These are phyloP conservation scores for Fagopyrum homotropicum DNA, from an alignment of 148 eudicot species.

Conservation along the genomic window DNA sequence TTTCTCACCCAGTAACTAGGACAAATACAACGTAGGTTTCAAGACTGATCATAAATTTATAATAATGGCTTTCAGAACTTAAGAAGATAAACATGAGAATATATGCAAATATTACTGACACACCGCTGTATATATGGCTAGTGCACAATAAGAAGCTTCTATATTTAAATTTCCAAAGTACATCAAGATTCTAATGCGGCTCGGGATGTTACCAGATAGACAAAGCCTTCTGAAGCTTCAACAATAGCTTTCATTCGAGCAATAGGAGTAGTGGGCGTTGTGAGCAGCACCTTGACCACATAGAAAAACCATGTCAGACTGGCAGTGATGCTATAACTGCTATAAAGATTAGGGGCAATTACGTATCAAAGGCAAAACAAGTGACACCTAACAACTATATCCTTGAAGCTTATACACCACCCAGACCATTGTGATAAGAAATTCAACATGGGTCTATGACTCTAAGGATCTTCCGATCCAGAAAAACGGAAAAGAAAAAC, in stretches of 20 bases:
- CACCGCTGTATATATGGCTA: neutral
- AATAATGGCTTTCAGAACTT: neutral
- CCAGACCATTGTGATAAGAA: neutral
- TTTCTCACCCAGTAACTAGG: neutral
- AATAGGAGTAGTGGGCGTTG: constrained; percentile 90
- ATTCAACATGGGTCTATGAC: too few relatives aligned
- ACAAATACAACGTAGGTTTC: neutral
- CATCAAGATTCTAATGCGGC: neutral
- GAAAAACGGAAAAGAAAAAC: too few relatives aligned
- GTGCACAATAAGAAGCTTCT: constrained; percentile 8
- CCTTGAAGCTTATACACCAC: neutral
- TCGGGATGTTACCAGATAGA: constrained; percentile 61
- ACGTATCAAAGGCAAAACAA: neutral
- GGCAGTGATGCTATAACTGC: neutral
- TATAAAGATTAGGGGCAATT: neutral
- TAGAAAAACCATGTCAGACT: neutral
- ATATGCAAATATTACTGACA: neutral
- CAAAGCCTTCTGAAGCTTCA: constrained; percentile 86
- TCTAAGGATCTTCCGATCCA: too few relatives aligned
- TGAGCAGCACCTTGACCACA: constrained; percentile 27
- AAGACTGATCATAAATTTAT: neutral
- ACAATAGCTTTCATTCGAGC: constrained; percentile 84
- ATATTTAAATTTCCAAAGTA: neutral
- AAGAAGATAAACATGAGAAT: neutral
- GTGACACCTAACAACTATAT: neutral